Evolutionary conservation across 768 basidiomycete genomes (phyloP).

Genomic region (Neoboletus subvelutipes): DNA sequence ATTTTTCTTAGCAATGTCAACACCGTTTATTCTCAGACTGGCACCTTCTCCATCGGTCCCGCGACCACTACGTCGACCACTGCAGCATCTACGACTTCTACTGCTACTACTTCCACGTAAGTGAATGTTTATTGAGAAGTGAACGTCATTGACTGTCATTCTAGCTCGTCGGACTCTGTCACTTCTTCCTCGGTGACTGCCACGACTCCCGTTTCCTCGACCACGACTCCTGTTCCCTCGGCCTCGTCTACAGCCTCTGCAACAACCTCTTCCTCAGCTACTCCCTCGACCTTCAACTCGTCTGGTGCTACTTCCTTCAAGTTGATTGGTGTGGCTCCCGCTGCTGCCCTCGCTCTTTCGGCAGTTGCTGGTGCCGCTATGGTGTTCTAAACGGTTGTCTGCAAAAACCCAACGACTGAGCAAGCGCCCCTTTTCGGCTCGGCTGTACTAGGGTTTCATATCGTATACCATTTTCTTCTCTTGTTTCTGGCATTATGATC

Average conservation of each 20-base stretch:
- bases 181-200: slow-evolving; percentile 8
- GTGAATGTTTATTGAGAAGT: not conserved
- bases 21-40: slow-evolving; percentile 40
- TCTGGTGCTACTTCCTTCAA: slow-evolving; percentile 35
- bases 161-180: not conserved
- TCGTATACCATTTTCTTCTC: slow-evolving; percentile 17
- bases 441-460: not conserved
- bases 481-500: slow-evolving; percentile 10
- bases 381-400: slow-evolving; percentile 39
- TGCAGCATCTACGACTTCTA: slow-evolving; percentile 13
- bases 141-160: not conserved
- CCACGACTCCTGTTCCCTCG: slow-evolving; percentile 12
- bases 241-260: not conserved
- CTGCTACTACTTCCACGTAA: slow-evolving; percentile 7
- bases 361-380: slow-evolving; percentile 49
- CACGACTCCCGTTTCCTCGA: slow-evolving; percentile 12
- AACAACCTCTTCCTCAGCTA: slow-evolving; percentile 11
- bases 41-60: slow-evolving; percentile 43
- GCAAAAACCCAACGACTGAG: not conserved
- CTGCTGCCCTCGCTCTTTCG: slow-evolving; percentile 41
- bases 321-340: slow-evolving; percentile 31
- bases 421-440: not conserved
- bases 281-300: slow-evolving; percentile 21
- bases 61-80: slow-evolving; percentile 7
- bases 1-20: slow-evolving; percentile 39